Percentiles rank a stretch among this genome's conserved stretches.
Evolutionary conservation across 2,329 filamentous ascomycete species (phyloP).

Genomic region (Nigrospora sphaerica): DNA sequence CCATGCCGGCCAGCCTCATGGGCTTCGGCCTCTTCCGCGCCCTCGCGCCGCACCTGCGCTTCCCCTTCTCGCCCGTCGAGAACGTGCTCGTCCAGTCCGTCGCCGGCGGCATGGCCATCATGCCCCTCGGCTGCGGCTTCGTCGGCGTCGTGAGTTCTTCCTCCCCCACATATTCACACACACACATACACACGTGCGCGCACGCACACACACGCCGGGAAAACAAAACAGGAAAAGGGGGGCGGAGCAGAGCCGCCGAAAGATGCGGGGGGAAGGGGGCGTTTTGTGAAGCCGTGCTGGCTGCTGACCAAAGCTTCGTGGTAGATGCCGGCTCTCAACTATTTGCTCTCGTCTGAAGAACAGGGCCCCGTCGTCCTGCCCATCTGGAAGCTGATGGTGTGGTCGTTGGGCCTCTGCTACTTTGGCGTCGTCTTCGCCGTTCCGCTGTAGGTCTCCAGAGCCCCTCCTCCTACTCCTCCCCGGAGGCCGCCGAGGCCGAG

Average conservation of each 20-base stretch:
- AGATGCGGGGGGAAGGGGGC: no score
- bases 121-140: slow-evolving; percentile 93
- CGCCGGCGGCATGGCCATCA: slow-evolving; percentile 89
- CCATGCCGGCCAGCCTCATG: slow-evolving; percentile 90
- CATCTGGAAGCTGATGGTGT: slow-evolving; percentile 73
- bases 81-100: slow-evolving; percentile 97
- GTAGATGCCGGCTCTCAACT: slow-evolving; percentile 81
- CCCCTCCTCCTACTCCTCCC: no score
- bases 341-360: slow-evolving; percentile 70
- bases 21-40: slow-evolving; percentile 91
- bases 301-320: neutral
- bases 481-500: neutral
- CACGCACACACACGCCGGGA: no score
- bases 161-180: no score
- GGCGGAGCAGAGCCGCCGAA: no score
- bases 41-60: slow-evolving; percentile 61
- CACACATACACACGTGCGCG: no score
- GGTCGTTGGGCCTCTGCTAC: slow-evolving; percentile 89
- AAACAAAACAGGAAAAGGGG: neutral
- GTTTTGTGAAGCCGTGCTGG: neutral
- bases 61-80: slow-evolving; percentile 88
- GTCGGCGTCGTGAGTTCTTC: slow-evolving; percentile 63
- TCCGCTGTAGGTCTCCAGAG: slow-evolving; percentile 49
- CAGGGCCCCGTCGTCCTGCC: slow-evolving; percentile 67
- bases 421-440: slow-evolving; percentile 97